Percentiles rank a stretch among this genome's conserved stretches.
phyloP scores from a whole-genome alignment of 202 grass and related monocot genomes.

The Hordeum pubiflorum region DNA sequence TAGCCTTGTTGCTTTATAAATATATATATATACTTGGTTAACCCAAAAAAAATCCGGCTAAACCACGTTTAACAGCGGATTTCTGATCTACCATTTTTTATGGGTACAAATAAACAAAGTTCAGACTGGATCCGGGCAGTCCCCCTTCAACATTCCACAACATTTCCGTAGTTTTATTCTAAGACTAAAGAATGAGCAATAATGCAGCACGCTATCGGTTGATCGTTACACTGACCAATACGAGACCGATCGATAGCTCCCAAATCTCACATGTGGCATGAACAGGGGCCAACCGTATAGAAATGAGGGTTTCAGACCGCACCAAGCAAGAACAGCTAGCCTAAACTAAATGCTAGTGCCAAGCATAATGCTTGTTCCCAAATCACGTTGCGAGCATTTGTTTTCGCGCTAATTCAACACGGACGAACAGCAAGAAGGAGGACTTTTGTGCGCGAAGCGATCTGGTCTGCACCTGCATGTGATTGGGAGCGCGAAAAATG shows the following conservation, averaged over 20 bases:
- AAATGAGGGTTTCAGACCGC: background rate
- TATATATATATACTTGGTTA: no score
- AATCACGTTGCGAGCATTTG: background rate
- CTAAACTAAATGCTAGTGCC: background rate
- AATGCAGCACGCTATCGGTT: background rate
- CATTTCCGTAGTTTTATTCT: background rate
- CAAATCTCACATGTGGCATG: slow-evolving; percentile 26
- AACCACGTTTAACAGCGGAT: background rate
- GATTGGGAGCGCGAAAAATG: background rate
- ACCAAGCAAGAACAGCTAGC: background rate
- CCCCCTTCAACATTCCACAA: background rate
- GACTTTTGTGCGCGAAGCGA: slow-evolving; percentile 17
- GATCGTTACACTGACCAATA: background rate
- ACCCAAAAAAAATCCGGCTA: background rate
- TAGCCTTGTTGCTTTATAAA: no score
- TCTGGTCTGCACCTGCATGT: slow-evolving; percentile 19
- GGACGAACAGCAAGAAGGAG: background rate
- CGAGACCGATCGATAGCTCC: background rate
- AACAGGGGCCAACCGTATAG: background rate
- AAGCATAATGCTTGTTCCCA: background rate
- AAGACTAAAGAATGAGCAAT: background rate
- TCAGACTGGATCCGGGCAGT: background rate
- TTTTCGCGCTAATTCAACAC: background rate
- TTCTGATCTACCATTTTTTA: background rate
- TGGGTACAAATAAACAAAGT: background rate